Evolutionary conservation across 108 stramenopile species (phyloP).

Genomic region (Cyclotella baltica): DNA sequence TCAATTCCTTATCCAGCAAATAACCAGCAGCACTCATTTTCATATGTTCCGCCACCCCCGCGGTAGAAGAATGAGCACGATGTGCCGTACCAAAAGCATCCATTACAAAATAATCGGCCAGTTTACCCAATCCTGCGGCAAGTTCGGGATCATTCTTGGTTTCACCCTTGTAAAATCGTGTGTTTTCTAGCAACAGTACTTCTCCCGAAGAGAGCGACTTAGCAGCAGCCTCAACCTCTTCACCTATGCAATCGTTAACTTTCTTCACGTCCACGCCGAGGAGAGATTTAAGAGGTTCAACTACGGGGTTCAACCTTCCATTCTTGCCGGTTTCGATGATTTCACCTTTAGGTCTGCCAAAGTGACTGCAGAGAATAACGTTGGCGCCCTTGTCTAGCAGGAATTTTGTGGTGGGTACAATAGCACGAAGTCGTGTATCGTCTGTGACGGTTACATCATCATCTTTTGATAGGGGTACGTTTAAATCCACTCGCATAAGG

Average conservation of each 20-base stretch:
- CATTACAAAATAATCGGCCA: conserved; percentile 96
- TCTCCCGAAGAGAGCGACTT: too few species aligned
- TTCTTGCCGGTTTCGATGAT: conserved; percentile 91
- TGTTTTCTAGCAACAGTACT: too few species aligned
- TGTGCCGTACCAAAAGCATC: conserved; percentile 99
- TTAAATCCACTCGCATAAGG: conserved; percentile 89
- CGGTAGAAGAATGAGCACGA: conserved; percentile 97
- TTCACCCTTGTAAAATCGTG: too few species aligned
- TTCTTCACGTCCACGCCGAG: conserved; percentile 75
- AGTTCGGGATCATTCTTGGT: conserved; percentile 88
- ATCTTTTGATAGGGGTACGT: conserved; percentile 87
- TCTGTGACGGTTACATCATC: conserved; percentile 90
- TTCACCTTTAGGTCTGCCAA: conserved; percentile 93
- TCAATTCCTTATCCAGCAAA: conserved; percentile 94
- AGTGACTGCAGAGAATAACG: conserved; percentile 89
- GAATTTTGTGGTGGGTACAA: conserved; percentile 90
- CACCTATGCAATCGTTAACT: too few species aligned
- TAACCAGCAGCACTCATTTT: conserved; percentile 86
- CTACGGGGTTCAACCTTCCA: conserved; percentile 85
- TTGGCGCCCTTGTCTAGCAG: conserved; percentile 90
- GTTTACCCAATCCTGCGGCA: conserved; percentile 81
- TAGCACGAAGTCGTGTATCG: conserved; percentile 88
- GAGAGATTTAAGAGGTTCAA: conserved; percentile 68
- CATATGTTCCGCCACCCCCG: conserved; percentile 88
- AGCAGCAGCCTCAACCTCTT: too few species aligned